A percentile compares a stretch with the other conserved stretches of the same genome.
Evolutionary conservation across 2,329 filamentous ascomycete species (phyloP).

Genomic region (Venturiaceae sp.): DNA sequence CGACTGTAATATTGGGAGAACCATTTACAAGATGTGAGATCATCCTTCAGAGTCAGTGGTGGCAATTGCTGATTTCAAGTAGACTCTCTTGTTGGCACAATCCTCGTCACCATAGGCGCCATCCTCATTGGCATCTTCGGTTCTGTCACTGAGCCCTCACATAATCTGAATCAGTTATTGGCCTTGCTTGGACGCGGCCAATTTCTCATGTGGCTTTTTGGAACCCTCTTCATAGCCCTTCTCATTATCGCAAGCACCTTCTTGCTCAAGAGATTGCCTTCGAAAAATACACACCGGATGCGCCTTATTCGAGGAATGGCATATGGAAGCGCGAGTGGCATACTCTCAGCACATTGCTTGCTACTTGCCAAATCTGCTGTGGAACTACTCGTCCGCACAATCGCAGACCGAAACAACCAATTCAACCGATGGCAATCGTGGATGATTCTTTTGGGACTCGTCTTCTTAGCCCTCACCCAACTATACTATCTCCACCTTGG

Average conservation of each 20-base stretch:
- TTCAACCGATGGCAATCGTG: constrained; percentile 94
- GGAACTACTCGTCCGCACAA: constrained; percentile 80
- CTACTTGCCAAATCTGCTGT: constrained; percentile 94
- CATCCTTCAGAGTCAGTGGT: neutral
- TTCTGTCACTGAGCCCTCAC: constrained; percentile 84
- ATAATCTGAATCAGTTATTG: constrained; percentile 75
- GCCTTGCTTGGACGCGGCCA: constrained; percentile 60
- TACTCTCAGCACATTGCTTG: constrained; percentile 86
- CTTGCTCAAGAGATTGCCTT: constrained; percentile 27
- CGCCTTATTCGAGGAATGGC: constrained; percentile 72
- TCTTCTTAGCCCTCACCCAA: constrained; percentile 76
- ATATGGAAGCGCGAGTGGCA: constrained; percentile 81
- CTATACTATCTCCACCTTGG: constrained; percentile 93
- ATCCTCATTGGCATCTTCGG: constrained; percentile 89
- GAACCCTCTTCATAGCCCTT: constrained; percentile 65
- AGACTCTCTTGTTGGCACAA: constrained; percentile 77
- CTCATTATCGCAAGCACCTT: constrained; percentile 47
- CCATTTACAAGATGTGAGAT: constrained; percentile 66
- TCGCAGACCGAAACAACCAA: constrained; percentile 79
- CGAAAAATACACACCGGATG: constrained; percentile 48
- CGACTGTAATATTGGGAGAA: constrained; percentile 82
- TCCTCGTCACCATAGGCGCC: constrained; percentile 82
- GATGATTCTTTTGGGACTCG: constrained; percentile 74
- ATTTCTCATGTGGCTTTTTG: constrained; percentile 83
- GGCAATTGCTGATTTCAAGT: neutral